Conservation (phyloP, 2,329 filamentous ascomycete genomes). For the Orbilia oligospora region DNA sequence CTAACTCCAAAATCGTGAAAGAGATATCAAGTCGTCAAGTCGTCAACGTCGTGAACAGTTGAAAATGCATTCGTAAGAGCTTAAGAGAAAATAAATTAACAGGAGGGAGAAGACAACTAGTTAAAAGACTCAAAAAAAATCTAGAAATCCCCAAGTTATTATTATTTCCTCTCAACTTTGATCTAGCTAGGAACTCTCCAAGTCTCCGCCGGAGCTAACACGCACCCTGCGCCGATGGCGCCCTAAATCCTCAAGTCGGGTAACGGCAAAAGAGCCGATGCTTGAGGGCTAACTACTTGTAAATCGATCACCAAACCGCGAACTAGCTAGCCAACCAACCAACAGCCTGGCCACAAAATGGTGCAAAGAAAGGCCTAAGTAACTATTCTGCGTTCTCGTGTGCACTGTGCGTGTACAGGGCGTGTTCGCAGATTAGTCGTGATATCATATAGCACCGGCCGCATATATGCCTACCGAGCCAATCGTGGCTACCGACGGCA, state of each 20-base stretch:
- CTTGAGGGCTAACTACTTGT: not conserved
- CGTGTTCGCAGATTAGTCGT: not conserved
- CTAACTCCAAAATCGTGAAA: not conserved
- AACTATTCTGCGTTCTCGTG: not conserved
- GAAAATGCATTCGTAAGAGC: not conserved
- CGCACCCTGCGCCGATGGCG: slow-evolving; percentile 17
- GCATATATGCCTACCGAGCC: not conserved
- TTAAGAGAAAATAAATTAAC: slow-evolving; percentile 1
- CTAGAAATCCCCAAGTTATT: slow-evolving; percentile 7
- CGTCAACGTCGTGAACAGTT: not conserved
- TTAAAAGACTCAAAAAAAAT: slow-evolving; percentile 23
- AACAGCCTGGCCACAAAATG: not conserved
- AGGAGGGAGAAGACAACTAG: not conserved
- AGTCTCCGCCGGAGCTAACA: slow-evolving; percentile 13
- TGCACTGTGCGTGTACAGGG: not conserved
- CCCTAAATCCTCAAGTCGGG: slow-evolving; percentile 7
- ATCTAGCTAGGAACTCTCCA: slow-evolving; percentile 18
- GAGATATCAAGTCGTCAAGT: not conserved
- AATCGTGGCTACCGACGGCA: slow-evolving; percentile 35
- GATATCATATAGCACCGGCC: slow-evolving; percentile 1
- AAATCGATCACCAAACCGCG: slow-evolving; percentile 16
- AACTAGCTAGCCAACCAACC: slow-evolving; percentile 10
- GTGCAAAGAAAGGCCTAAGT: slow-evolving; percentile 2
- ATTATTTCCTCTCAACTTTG: slow-evolving; percentile 11
- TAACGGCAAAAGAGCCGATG: slow-evolving; percentile 19